Evolutionary conservation across 495 filamentous ascomycete genomes (phyloP).

Genomic region (Aspergillus saccharolyticus): DNA sequence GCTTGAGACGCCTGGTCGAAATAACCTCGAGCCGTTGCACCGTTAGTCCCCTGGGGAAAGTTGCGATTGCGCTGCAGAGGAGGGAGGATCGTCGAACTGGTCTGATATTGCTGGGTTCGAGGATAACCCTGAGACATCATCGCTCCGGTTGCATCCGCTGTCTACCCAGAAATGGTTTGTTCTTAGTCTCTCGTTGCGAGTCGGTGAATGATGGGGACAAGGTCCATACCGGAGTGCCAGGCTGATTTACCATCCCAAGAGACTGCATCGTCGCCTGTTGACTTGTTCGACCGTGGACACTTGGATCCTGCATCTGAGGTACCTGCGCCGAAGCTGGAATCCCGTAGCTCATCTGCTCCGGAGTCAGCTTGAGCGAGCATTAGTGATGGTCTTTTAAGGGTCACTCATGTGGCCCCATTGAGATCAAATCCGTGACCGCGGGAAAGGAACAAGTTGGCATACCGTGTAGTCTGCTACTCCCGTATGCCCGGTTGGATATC

Average conservation of each 20-base stretch:
- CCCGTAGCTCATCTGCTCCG: conserved; percentile 33
- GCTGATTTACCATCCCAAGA: conserved; percentile 38
- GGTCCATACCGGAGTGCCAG: conserved; percentile 42
- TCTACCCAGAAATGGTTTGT: conserved; percentile 31
- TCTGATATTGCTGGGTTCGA: conserved; percentile 32
- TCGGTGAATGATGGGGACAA: conserved; percentile 20
- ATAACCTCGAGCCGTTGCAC: conserved; percentile 27
- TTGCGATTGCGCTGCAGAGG: conserved; percentile 37
- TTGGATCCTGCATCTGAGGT: conserved; percentile 38
- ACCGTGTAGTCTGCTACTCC: conserved; percentile 42
- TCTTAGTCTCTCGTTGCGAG: conserved; percentile 22
- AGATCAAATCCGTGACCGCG: conserved; percentile 10
- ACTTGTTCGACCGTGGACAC: conserved; percentile 30
- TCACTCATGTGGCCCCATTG: conserved; percentile 10
- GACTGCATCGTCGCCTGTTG: conserved; percentile 42
- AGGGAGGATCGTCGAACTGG: conserved; percentile 34
- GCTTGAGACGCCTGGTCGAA: conserved; percentile 34
- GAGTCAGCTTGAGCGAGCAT: conserved; percentile 15
- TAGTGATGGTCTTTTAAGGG: neutral
- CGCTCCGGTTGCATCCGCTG: conserved; percentile 37
- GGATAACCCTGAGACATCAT: conserved; percentile 41
- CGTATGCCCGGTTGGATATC: conserved; percentile 34
- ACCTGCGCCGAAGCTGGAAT: conserved; percentile 31
- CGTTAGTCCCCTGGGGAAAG: conserved; percentile 30
- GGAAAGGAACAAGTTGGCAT: conserved; percentile 21